Conservation (phyloP, 768 basidiomycete genomes). For the Kwoniella dejecticola region DNA sequence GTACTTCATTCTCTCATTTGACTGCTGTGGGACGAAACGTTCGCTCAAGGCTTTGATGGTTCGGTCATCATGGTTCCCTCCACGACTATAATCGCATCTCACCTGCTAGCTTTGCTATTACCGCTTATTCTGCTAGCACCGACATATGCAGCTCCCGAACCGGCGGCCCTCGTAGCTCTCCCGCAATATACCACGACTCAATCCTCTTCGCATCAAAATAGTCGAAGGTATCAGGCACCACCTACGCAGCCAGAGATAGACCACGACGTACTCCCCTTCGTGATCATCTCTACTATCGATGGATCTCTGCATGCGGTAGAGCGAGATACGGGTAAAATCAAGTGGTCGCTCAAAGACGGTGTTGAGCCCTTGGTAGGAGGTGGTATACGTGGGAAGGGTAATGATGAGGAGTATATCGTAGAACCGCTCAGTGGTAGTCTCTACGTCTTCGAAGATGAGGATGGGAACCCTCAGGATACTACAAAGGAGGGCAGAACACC, state of each 20-base stretch:
- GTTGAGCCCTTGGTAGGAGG: constrained; percentile 51
- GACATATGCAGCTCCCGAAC: constrained; percentile 27
- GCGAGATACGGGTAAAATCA: constrained; percentile 72
- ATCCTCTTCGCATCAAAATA: neutral
- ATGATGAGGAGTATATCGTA: constrained; percentile 77
- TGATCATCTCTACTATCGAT: constrained; percentile 89
- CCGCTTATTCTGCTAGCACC: constrained; percentile 30
- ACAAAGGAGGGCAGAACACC: constrained; percentile 32
- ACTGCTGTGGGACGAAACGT: neutral
- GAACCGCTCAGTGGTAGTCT: constrained; percentile 94
- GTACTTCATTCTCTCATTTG: neutral
- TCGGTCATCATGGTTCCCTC: constrained; percentile 3
- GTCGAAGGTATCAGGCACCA: constrained; percentile 8
- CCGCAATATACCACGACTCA: constrained; percentile 19
- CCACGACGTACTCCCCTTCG: constrained; percentile 73
- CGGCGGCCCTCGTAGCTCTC: constrained; percentile 43
- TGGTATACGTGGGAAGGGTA: constrained; percentile 53
- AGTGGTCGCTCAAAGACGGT: constrained; percentile 80
- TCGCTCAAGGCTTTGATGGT: neutral
- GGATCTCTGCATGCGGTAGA: constrained; percentile 94
- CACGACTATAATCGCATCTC: constrained; percentile 17
- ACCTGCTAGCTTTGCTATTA: constrained; percentile 32
- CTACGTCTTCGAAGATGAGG: constrained; percentile 67
- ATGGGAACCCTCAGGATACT: constrained; percentile 10
- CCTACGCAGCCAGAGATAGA: constrained; percentile 54